These are phyloP conservation scores for Claviceps cyperi DNA, from an alignment of 2,329 filamentous ascomycete species.

Conservation along the genomic window DNA sequence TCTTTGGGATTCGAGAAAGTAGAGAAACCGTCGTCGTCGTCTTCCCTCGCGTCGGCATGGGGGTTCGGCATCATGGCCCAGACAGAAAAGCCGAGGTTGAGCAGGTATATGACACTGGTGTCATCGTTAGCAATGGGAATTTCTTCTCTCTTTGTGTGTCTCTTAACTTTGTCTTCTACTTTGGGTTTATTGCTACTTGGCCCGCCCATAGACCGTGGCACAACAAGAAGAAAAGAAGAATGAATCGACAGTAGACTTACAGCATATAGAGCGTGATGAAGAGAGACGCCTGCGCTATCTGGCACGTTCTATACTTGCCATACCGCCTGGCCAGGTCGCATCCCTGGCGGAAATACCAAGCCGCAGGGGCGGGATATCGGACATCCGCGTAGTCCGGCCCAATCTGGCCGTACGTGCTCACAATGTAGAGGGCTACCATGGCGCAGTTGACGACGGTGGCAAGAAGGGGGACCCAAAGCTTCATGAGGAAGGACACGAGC, in stretches of 20 bases:
- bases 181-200: background rate
- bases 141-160: too few species aligned
- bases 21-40: conserved; percentile 29
- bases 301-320: conserved; percentile 43
- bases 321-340: conserved; percentile 46
- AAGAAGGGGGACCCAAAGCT: conserved; percentile 53
- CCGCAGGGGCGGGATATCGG: conserved; percentile 42
- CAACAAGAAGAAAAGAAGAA: background rate
- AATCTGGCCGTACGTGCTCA: conserved; percentile 56
- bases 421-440: conserved; percentile 47
- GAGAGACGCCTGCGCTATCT: conserved; percentile 53
- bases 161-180: too few species aligned
- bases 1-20: conserved; percentile 21
- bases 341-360: conserved; percentile 63
- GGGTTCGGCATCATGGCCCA: conserved; percentile 45
- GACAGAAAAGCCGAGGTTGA: conserved; percentile 43
- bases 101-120: conserved; percentile 41
- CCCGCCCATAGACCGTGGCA: background rate
- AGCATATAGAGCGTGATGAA: conserved; percentile 51
- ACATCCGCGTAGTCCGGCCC: conserved; percentile 59
- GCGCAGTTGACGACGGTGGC: conserved; percentile 41
- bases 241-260: conserved; percentile 30
- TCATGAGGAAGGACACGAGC: conserved; percentile 54
- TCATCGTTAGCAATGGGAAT: background rate
- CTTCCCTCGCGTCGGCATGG: conserved; percentile 30